Base-by-base conservation (phyloP, 768 basidiomycete genomes). In the Mycena latifolia region DNA sequence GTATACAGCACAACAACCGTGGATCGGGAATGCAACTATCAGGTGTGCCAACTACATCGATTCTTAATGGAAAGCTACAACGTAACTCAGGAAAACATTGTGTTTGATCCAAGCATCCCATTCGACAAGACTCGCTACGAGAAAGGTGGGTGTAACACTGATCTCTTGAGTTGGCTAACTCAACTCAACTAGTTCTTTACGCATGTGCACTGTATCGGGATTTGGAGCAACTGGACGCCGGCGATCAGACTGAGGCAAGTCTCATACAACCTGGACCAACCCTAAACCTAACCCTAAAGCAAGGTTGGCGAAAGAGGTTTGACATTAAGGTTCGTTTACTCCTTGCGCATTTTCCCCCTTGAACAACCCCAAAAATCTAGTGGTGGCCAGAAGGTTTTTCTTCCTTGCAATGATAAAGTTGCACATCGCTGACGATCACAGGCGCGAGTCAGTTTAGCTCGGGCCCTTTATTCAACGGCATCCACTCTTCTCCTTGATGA, bases 1-100 rank as follows among this genome's bases (percentile, higher is more conserved):
- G 11, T 90, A 88, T 72, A 85, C 87, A 2, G 85, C 87, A 5
- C 89, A 91, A 72, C 87, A 89, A 69, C 81, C 86, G 4, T 91
- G 89, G 89, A 81, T 89, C 8, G 81, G 85, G 72, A 89, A 88
- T 55, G 86, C 86, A 64, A 88, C 85, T 0, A 85, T 88, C 65
- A 64, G 46, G 46, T 47, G 12, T 4, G 8, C n/a, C n/a, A n/a
- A n/a, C n/a, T n/a, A n/a, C n/a, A n/a, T n/a, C n/a, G n/a, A n/a
- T n/a, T n/a, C n/a, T n/a, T n/a, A n/a, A n/a, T n/a, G n/a, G n/a
- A n/a, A n/a, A n/a, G n/a, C n/a, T n/a, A n/a, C n/a, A n/a, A n/a
- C n/a, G n/a, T n/a, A n/a, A n/a, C n/a, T n/a, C 10, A 47, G 77
- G 78, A 83, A n/a, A 87, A 87, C 63, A 85, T 87, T 51, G 55